These are phyloP conservation scores for Ceratobasidium sp. DNA, from an alignment of 1,284 basidiomycete species.

Conservation along the genomic window DNA sequence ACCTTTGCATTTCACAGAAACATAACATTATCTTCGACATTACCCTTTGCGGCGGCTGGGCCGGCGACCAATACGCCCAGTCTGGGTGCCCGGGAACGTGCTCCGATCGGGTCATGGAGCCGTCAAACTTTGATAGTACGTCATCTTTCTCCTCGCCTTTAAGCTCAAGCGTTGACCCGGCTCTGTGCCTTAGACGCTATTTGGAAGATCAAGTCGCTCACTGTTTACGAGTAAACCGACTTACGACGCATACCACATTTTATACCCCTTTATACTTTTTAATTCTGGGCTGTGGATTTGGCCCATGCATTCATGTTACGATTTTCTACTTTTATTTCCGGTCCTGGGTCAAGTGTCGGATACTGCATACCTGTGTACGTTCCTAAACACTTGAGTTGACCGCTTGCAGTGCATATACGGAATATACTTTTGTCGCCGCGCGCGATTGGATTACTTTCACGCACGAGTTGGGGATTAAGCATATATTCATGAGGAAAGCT, in stretches of 20 bases:
- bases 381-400: conserved; percentile 1
- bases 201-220: conserved; percentile 42
- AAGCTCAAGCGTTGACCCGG: not conserved
- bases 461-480: not conserved
- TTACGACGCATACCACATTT: not conserved
- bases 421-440: no score
- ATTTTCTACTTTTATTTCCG: not conserved
- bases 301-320: conserved; percentile 15
- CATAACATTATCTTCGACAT: conserved; percentile 63
- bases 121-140: conserved; percentile 60
- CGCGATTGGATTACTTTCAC: not conserved
- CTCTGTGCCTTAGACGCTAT: conserved; percentile 21
- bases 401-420: conserved; percentile 1
- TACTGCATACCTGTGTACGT: conserved; percentile 1
- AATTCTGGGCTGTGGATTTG: conserved; percentile 31
- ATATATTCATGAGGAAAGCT: not conserved
- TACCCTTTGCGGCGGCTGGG: conserved; percentile 88
- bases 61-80: conserved; percentile 76
- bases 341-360: conserved; percentile 22
- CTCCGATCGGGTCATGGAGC: conserved; percentile 68
- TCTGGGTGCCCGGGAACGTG: conserved; percentile 81
- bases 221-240: conserved; percentile 33
- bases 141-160: not conserved
- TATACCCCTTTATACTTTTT: conserved; percentile 1
- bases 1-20: conserved; percentile 14